Evolutionary conservation across 305 asterid species (phyloP).

Genomic region (Petunia hybrid): DNA sequence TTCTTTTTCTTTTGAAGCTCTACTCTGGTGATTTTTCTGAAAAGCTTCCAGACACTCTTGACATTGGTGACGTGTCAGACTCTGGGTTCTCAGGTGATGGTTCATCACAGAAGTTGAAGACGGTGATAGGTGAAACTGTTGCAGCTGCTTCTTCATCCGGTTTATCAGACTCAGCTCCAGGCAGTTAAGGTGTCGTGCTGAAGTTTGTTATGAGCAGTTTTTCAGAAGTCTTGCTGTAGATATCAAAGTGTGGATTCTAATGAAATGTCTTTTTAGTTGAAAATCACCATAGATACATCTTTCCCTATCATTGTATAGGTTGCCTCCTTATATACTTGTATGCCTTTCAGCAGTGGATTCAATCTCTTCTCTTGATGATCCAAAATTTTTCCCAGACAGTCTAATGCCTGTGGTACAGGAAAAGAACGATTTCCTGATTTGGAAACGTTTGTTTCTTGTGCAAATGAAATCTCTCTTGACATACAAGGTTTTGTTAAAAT

Average conservation of each 20-base stretch:
- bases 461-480: slow-evolving; percentile 10
- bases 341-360: slow-evolving; percentile 26
- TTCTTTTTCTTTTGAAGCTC: slow-evolving; percentile 40
- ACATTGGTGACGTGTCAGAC: slow-evolving; percentile 81
- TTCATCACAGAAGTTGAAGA: slow-evolving; percentile 47
- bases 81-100: slow-evolving; percentile 37
- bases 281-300: slow-evolving; percentile 20
- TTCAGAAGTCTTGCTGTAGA: slow-evolving; percentile 30
- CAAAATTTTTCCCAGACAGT: neutral
- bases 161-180: slow-evolving; percentile 44
- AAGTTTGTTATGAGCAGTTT: slow-evolving; percentile 20
- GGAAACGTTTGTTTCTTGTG: slow-evolving; percentile 23
- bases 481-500: neutral
- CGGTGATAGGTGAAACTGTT: slow-evolving; percentile 42
- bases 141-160: slow-evolving; percentile 56
- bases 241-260: slow-evolving; percentile 36
- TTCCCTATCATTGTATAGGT: slow-evolving; percentile 32
- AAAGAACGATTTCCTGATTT: neutral
- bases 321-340: slow-evolving; percentile 5
- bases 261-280: slow-evolving; percentile 6
- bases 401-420: slow-evolving; percentile 14
- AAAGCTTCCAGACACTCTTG: slow-evolving; percentile 78
- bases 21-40: slow-evolving; percentile 50
- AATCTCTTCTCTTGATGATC: slow-evolving; percentile 29
- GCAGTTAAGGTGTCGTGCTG: slow-evolving; percentile 37